Conservation (phyloP, 2,329 filamentous ascomycete species). For the Aspergillus sp. region DNA sequence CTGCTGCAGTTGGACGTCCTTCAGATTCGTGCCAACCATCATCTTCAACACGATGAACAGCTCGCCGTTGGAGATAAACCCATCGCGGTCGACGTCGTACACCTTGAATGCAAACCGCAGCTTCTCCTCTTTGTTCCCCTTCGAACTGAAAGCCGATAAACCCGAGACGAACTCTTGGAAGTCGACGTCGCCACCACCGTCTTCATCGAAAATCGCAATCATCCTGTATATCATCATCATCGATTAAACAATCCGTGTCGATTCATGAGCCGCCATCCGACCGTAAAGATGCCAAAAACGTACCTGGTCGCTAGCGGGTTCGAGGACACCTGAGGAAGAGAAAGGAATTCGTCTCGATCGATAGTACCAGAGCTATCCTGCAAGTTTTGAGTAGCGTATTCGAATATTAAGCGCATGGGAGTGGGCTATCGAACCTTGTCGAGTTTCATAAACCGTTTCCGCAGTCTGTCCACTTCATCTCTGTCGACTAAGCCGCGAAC, state of each 20-base stretch:
- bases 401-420: background rate
- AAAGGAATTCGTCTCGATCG: slow-evolving; percentile 96
- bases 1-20: slow-evolving; percentile 96
- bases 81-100: slow-evolving; percentile 98
- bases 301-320: slow-evolving; percentile 94
- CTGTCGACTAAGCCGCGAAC: slow-evolving; percentile 62
- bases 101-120: slow-evolving; percentile 97
- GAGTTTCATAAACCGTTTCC: slow-evolving; percentile 98
- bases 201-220: slow-evolving; percentile 99
- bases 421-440: slow-evolving; percentile 62
- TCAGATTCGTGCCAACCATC: slow-evolving; percentile 99
- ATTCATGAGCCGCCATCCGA: background rate
- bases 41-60: slow-evolving; percentile 99
- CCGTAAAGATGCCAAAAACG: slow-evolving; percentile 11
- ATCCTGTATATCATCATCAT: slow-evolving; percentile 52
- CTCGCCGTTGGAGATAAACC: slow-evolving; percentile 97
- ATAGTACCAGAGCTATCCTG: slow-evolving; percentile 97
- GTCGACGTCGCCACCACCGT: slow-evolving; percentile 94
- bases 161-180: slow-evolving; percentile 98
- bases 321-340: slow-evolving; percentile 91
- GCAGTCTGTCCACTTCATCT: slow-evolving; percentile 89
- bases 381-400: background rate
- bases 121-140: slow-evolving; percentile 99
- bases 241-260: background rate
- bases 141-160: slow-evolving; percentile 89